These are phyloP conservation scores for Ailanthus altissimus DNA, from an alignment of 345 rosid genomes.

Conservation along the genomic window DNA sequence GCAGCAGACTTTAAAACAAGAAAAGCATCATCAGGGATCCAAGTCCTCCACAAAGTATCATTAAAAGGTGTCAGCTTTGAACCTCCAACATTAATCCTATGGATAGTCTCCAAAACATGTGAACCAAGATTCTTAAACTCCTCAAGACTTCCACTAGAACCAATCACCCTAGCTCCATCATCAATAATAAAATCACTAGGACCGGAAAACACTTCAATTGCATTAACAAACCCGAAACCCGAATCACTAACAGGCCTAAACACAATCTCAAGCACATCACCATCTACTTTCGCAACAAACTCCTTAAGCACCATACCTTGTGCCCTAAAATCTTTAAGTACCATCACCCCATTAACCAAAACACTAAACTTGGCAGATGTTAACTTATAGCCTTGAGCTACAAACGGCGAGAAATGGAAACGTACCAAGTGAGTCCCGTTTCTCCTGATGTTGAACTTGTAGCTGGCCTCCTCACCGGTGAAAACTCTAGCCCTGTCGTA, in stretches of 20 bases:
- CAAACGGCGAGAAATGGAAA: conserved; percentile 87
- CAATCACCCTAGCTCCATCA: conserved; percentile 58
- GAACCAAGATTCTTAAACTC: conserved; percentile 58
- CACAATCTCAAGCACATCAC: conserved; percentile 45
- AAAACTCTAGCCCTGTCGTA: conserved; percentile 74
- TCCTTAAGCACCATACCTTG: conserved; percentile 51
- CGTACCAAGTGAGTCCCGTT: conserved; percentile 81
- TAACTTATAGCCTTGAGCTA: conserved; percentile 47
- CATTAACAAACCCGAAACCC: conserved; percentile 70
- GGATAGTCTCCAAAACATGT: conserved; percentile 68
- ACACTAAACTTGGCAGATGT: conserved; percentile 57
- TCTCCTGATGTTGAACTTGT: conserved; percentile 46
- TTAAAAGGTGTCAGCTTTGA: conserved; percentile 76
- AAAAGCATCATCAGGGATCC: conserved; percentile 84
- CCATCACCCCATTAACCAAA: conserved; percentile 47
- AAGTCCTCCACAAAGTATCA: conserved; percentile 91
- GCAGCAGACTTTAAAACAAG: conserved; percentile 66
- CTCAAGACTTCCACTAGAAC: conserved; percentile 35
- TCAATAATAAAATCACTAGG: conserved; percentile 67
- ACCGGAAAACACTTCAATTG: conserved; percentile 77
- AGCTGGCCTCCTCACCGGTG: conserved; percentile 43
- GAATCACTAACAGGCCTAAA: conserved; percentile 43
- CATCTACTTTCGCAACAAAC: conserved; percentile 43
- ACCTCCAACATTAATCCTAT: conserved; percentile 93
- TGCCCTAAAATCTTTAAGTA: conserved; percentile 50